Evolutionary conservation across 805 yeast species (phyloP).

Genomic region (Candida ovalis): DNA sequence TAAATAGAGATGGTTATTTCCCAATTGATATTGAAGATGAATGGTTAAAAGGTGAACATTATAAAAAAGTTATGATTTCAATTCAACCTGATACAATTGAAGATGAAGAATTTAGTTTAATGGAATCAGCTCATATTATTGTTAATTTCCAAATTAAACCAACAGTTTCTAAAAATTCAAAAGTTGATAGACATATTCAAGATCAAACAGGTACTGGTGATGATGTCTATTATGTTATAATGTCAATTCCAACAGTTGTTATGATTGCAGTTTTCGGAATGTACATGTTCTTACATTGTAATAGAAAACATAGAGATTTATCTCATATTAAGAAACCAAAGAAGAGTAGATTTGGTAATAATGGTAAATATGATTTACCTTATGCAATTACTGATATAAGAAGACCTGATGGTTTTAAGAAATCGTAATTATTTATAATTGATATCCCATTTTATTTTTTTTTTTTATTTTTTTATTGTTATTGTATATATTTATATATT

Average conservation of each 20-base stretch:
- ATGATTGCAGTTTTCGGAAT: slow-evolving; percentile 54
- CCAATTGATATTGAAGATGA: slow-evolving; percentile 58
- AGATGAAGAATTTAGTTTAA: slow-evolving; percentile 62
- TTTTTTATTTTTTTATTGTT: not conserved
- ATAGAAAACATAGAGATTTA: slow-evolving; percentile 53
- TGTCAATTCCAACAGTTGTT: slow-evolving; percentile 67
- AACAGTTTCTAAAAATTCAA: slow-evolving; percentile 44
- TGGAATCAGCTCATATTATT: slow-evolving; percentile 39
- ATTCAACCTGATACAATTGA: slow-evolving; percentile 67
- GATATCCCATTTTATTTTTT: not conserved
- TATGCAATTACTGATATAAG: slow-evolving; percentile 26
- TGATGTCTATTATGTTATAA: slow-evolving; percentile 51
- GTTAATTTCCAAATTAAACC: slow-evolving; percentile 50
- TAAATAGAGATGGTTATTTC: slow-evolving; percentile 54
- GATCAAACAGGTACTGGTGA: slow-evolving; percentile 41
- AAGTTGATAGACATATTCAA: slow-evolving; percentile 27
- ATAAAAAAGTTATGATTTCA: slow-evolving; percentile 56
- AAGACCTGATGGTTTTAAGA: slow-evolving; percentile 23
- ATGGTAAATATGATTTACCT: slow-evolving; percentile 27
- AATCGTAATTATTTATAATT: slow-evolving; percentile 6
- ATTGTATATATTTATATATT: not conserved
- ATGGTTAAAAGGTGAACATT: slow-evolving; percentile 58
- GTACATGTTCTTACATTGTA: slow-evolving; percentile 60
- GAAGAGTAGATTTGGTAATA: slow-evolving; percentile 32
- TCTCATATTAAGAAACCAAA: slow-evolving; percentile 38